Evolutionary conservation across 805 yeast genomes (phyloP).

Genomic region (Schizosaccharomyces octosporus): DNA sequence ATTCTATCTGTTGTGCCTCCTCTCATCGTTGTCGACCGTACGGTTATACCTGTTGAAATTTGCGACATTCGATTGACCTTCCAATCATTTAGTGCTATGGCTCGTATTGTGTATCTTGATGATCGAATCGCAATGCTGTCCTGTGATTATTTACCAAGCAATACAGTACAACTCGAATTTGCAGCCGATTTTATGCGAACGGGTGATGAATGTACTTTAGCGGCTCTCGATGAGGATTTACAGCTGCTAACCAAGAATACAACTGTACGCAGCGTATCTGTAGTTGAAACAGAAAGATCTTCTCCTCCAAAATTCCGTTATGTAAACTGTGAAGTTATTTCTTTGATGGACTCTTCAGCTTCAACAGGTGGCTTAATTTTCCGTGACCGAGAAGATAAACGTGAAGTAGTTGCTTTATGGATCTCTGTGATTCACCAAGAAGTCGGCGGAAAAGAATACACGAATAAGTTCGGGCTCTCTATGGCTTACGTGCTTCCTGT

Average conservation of each 20-base stretch:
- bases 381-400: conserved; percentile 48
- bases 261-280: conserved; percentile 51
- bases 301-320: conserved; percentile 65
- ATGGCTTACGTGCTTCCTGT: conserved; percentile 32
- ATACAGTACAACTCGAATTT: conserved; percentile 40
- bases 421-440: conserved; percentile 50
- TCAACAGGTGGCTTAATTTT: conserved; percentile 53
- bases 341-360: conserved; percentile 46
- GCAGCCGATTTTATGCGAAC: conserved; percentile 31
- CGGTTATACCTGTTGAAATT: conserved; percentile 59
- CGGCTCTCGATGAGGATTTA: conserved; percentile 49
- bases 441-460: conserved; percentile 44
- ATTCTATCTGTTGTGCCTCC: conserved; percentile 63
- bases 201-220: conserved; percentile 59
- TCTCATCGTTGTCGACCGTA: conserved; percentile 52
- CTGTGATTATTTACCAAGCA: conserved; percentile 60
- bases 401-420: conserved; percentile 69
- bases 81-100: conserved; percentile 54
- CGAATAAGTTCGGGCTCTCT: conserved; percentile 39
- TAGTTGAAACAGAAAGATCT: conserved; percentile 40
- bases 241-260: conserved; percentile 46
- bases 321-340: conserved; percentile 52
- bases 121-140: conserved; percentile 66
- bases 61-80: conserved; percentile 28
- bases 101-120: conserved; percentile 56